Percentiles rank a stretch among this genome's conserved stretches.
Evolutionary conservation across 169 alveolate species (phyloP).

Genomic region (Eimeria falciformis): DNA sequence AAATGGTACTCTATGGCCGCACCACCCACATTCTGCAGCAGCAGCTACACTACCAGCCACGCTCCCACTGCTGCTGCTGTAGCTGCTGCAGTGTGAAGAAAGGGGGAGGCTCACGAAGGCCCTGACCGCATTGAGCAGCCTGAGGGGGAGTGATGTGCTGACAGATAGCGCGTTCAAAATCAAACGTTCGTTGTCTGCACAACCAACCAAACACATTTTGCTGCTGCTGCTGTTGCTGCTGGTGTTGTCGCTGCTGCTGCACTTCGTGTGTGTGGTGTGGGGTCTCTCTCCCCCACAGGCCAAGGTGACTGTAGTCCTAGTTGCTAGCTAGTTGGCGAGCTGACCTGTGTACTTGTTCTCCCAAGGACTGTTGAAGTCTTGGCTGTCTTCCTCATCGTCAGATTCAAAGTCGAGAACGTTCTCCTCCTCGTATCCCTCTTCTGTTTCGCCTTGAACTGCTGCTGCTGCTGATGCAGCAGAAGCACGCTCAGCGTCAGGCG

Average conservation of each 20-base stretch:
- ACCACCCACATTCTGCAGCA: background rate
- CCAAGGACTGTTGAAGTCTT: background rate
- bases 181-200: background rate
- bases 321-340: too few species aligned
- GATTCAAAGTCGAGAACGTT: background rate
- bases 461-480: background rate
- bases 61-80: background rate
- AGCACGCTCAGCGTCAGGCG: slow-evolving; percentile 4
- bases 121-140: slow-evolving; percentile 10
- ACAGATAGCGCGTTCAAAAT: slow-evolving; percentile 3
- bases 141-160: background rate
- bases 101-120: background rate
- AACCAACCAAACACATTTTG: background rate
- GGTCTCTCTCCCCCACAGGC: too few species aligned
- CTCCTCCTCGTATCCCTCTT: background rate
- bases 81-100: background rate
- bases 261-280: background rate
- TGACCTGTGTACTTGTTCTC: slow-evolving; percentile 29
- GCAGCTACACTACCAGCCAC: background rate
- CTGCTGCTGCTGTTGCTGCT: background rate
- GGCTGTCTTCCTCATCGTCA: slow-evolving; percentile 13
- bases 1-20: too few species aligned
- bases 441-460: background rate
- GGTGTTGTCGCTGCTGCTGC: background rate
- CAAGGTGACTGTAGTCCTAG: too few species aligned